Evolutionary conservation across 345 rosid species (phyloP).

Genomic region (Ceriops tagal): DNA sequence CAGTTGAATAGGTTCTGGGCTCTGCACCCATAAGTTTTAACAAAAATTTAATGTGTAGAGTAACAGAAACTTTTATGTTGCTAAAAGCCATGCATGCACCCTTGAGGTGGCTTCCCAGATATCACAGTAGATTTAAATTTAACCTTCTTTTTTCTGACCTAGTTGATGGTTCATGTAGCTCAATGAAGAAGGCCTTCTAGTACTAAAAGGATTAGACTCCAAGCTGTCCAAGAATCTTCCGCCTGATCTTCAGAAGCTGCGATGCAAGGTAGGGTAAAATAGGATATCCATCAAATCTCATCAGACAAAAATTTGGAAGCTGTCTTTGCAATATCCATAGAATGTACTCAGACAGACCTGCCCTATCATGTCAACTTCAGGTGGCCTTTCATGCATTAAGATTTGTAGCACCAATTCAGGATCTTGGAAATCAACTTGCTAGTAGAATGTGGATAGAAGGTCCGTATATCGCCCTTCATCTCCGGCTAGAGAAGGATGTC

Average conservation of each 20-base stretch:
- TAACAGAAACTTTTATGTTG: too few relatives aligned
- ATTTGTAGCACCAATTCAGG: conserved; percentile 52
- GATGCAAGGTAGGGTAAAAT: conserved; percentile 50
- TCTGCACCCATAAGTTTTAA: background rate
- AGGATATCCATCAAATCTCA: too few relatives aligned
- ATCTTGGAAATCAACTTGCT: conserved; percentile 57
- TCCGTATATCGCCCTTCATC: conserved; percentile 65
- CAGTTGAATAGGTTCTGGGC: background rate
- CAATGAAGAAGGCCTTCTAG: conserved; percentile 55
- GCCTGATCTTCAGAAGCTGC: conserved; percentile 67
- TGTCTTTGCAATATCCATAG: background rate
- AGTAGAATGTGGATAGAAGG: conserved; percentile 84
- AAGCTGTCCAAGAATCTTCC: conserved; percentile 68
- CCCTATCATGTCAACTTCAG: conserved; percentile 22
- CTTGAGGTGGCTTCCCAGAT: background rate
- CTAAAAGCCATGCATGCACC: too few relatives aligned
- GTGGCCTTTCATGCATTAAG: conserved; percentile 72
- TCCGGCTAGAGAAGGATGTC: conserved; percentile 71
- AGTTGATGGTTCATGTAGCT: conserved; percentile 37
- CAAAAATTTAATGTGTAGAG: background rate
- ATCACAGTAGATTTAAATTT: too few relatives aligned
- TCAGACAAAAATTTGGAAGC: background rate
- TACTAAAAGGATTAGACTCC: conserved; percentile 63
- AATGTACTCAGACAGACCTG: background rate
- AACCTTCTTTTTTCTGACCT: background rate